Conservation (phyloP, 345 rosid species). For the Syzygium aromaticum region DNA sequence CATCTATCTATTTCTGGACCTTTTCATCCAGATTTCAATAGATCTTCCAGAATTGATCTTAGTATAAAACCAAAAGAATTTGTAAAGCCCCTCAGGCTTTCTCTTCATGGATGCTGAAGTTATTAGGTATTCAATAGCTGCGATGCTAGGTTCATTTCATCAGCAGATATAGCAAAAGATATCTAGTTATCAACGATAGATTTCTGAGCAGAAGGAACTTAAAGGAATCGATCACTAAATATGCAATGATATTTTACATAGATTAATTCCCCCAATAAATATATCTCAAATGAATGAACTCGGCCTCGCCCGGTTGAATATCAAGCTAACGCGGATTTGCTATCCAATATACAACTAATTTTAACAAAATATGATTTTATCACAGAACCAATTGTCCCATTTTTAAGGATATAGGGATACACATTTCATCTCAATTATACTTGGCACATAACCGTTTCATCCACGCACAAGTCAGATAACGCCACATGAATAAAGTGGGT, state of each 20-base stretch:
- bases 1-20: not conserved
- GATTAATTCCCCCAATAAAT: not conserved
- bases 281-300: not conserved
- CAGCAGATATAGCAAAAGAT: not conserved
- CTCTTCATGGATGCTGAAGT: not conserved
- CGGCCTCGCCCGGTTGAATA: not conserved
- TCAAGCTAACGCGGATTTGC: not conserved
- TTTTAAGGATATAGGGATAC: not conserved
- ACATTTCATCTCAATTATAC: not conserved
- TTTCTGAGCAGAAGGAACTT: not conserved
- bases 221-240: not conserved
- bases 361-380: not conserved
- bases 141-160: not conserved
- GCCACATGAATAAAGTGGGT: not conserved
- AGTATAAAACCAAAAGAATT: not conserved
- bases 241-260: not conserved
- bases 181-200: not conserved
- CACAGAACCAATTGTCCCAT: not conserved
- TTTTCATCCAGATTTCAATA: not conserved
- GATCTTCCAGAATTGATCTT: not conserved
- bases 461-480: rapidly evolving
- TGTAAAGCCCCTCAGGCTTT: not conserved
- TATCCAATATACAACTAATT: not conserved
- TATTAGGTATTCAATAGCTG: not conserved
- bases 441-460: not conserved